These are phyloP conservation scores for Cordyceps militaris DNA, from an alignment of 2,329 filamentous ascomycete species.

Conservation along the genomic window DNA sequence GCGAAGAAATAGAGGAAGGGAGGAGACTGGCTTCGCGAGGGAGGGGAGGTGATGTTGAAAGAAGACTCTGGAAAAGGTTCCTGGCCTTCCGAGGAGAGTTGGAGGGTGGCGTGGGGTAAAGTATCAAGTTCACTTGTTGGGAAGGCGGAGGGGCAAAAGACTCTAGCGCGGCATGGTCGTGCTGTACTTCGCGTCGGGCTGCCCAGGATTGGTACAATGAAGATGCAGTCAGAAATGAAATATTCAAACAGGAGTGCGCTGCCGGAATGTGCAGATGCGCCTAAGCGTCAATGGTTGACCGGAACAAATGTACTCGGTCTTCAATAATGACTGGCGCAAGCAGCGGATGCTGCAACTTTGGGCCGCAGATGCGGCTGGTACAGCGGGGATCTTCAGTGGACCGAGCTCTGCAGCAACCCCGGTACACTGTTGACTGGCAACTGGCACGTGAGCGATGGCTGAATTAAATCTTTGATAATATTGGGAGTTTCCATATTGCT, in stretches of 20 bases:
- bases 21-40: not conserved
- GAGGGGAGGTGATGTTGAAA: constrained; percentile 6
- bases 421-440: no score
- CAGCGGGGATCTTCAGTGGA: not conserved
- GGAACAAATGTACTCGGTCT: not conserved
- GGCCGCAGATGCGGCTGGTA: not conserved
- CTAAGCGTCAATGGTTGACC: not conserved
- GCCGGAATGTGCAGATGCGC: constrained; percentile 6
- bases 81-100: constrained; percentile 14
- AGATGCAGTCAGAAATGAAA: not conserved
- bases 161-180: not conserved
- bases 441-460: no score
- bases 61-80: constrained; percentile 10
- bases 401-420: not conserved
- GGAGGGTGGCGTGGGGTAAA: constrained; percentile 12
- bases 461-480: not conserved
- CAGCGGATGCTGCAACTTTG: constrained; percentile 5
- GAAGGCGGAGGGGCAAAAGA: not conserved
- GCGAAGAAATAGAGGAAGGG: not conserved
- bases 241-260: not conserved
- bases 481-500: not conserved
- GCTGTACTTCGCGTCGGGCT: not conserved
- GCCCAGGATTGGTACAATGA: not conserved
- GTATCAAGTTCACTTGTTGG: not conserved
- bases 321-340: not conserved